Evolutionary conservation across 495 filamentous ascomycete species (phyloP).

Genomic region (Penicillium desertorum): DNA sequence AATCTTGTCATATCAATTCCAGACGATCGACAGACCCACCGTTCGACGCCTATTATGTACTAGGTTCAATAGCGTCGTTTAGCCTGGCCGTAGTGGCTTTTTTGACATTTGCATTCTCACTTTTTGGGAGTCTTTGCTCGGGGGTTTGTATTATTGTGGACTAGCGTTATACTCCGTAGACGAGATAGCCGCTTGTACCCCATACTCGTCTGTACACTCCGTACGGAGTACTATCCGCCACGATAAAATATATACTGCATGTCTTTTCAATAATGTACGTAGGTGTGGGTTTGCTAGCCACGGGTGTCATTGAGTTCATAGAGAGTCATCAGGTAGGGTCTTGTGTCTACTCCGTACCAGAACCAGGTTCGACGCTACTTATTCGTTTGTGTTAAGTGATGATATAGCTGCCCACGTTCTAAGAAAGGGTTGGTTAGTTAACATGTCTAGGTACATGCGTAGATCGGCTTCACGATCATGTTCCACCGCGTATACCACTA

Average conservation of each 20-base stretch:
- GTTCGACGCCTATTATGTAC: conserved; percentile 15
- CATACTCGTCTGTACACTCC: not conserved
- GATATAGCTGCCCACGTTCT: not conserved
- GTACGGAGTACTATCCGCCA: too few relatives aligned
- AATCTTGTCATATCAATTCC: conserved; percentile 13
- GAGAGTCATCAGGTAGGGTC: not conserved
- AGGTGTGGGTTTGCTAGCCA: not conserved
- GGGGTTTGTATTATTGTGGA: not conserved
- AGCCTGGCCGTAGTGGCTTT: conserved; percentile 12
- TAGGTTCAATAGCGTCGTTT: conserved; percentile 24
- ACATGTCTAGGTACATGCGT: not conserved
- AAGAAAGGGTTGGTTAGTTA: too few relatives aligned
- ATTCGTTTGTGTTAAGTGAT: not conserved
- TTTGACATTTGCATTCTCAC: conserved; percentile 10
- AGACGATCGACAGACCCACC: conserved; percentile 24
- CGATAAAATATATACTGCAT: not conserved
- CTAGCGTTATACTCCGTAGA: not conserved
- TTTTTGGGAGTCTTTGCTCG: conserved; percentile 12
- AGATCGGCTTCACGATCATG: not conserved
- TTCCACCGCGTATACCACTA: not conserved
- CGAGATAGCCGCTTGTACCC: conserved; percentile 5
- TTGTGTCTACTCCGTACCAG: not conserved
- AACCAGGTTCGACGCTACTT: not conserved
- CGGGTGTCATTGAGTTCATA: not conserved
- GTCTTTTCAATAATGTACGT: not conserved